Percentiles rank a stretch among this genome's conserved stretches.
Conservation (phyloP, 2,329 filamentous ascomycete species). For the Cordyceps cateniannulata region DNA sequence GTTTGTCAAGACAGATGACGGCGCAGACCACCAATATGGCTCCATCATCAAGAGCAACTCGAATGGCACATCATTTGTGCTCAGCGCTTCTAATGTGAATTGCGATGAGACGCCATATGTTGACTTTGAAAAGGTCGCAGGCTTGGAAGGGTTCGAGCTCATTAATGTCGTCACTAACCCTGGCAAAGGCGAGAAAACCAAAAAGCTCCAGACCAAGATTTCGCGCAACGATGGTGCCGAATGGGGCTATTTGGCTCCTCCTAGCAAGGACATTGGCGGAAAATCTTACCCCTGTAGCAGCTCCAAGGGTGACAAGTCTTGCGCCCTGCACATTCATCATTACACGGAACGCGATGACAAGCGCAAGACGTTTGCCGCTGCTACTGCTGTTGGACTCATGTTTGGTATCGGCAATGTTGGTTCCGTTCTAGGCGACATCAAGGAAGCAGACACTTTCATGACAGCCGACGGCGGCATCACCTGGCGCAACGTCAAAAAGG, state of each 20-base stretch:
- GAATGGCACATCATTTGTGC: slow-evolving; percentile 90
- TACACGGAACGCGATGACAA: slow-evolving; percentile 87
- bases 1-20: slow-evolving; percentile 74
- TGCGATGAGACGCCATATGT: slow-evolving; percentile 71
- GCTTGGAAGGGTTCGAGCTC: slow-evolving; percentile 81
- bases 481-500: slow-evolving; percentile 83
- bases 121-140: slow-evolving; percentile 93
- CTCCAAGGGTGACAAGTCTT: slow-evolving; percentile 54
- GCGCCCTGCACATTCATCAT: slow-evolving; percentile 86
- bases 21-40: slow-evolving; percentile 63
- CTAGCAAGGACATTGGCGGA: slow-evolving; percentile 60
- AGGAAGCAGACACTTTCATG: slow-evolving; percentile 83
- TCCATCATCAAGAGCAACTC: slow-evolving; percentile 97
- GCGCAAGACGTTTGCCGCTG: slow-evolving; percentile 79
- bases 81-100: slow-evolving; percentile 78
- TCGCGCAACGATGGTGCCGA: slow-evolving; percentile 93
- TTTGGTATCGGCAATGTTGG: slow-evolving; percentile 91
- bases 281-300: slow-evolving; percentile 65
- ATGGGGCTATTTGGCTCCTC: slow-evolving; percentile 74
- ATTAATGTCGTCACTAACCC: slow-evolving; percentile 80
- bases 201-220: slow-evolving; percentile 83
- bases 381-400: slow-evolving; percentile 83
- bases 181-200: slow-evolving; percentile 66
- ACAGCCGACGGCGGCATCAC: slow-evolving; percentile 83
- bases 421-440: slow-evolving; percentile 53